Evolutionary conservation across 805 yeast species (phyloP).

Genomic region (Barnettozyma pratensis): DNA sequence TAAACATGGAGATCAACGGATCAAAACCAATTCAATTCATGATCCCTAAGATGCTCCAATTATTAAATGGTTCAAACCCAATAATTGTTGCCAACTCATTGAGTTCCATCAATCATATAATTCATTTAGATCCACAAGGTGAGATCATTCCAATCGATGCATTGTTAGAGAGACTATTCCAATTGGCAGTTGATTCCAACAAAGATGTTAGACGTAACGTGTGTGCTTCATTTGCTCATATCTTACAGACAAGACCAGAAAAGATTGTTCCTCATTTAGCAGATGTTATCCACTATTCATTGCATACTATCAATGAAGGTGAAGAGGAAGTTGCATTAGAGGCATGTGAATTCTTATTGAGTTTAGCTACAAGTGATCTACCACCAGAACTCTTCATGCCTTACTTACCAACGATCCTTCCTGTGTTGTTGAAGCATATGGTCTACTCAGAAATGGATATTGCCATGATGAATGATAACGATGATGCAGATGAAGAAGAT

Average conservation of each 20-base stretch:
- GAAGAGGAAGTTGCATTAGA: conserved; percentile 80
- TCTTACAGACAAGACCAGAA: conserved; percentile 77
- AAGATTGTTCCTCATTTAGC: conserved; percentile 71
- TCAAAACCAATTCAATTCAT: conserved; percentile 63
- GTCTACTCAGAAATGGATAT: conserved; percentile 83
- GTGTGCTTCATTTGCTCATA: conserved; percentile 66
- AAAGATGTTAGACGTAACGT: conserved; percentile 64
- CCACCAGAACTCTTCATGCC: conserved; percentile 51
- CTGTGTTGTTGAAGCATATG: conserved; percentile 75
- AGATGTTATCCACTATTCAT: conserved; percentile 81
- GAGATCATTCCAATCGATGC: conserved; percentile 61
- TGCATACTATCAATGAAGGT: conserved; percentile 63
- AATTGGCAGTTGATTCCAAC: conserved; percentile 58
- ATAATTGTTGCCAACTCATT: conserved; percentile 58
- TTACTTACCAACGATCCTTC: conserved; percentile 60
- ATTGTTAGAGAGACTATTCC: conserved; percentile 59
- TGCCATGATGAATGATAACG: conserved; percentile 60
- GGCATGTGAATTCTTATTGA: conserved; percentile 87
- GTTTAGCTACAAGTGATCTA: conserved; percentile 58
- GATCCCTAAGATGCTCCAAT: conserved; percentile 57
- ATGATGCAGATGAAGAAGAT: conserved; percentile 75
- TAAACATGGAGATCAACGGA: conserved; percentile 63
- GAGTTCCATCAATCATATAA: conserved; percentile 70
- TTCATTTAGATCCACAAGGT: conserved; percentile 63
- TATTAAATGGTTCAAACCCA: conserved; percentile 39